A percentile compares a stretch with the other conserved stretches of the same genome.
Evolutionary conservation across 1,284 basidiomycete species (phyloP).

Genomic region (Polyporus tsugae): DNA sequence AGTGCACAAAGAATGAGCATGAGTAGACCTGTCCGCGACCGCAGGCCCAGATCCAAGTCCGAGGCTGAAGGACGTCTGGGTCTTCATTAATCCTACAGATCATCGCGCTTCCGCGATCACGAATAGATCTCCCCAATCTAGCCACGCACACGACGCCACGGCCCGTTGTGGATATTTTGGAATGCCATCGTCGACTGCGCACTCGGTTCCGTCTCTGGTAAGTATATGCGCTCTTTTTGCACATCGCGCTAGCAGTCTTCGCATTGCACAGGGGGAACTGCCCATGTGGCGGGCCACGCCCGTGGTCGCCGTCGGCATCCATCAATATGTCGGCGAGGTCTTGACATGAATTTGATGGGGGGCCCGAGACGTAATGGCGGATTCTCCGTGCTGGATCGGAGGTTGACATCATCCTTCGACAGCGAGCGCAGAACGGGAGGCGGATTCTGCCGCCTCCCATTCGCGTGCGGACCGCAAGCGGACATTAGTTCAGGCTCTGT

Average conservation of each 20-base stretch:
- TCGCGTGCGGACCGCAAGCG: constrained; percentile 4
- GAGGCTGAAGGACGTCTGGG: neutral
- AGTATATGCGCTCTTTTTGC: neutral
- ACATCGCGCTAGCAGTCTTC: neutral
- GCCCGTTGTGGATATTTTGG: neutral
- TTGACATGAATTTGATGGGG: constrained; percentile 1
- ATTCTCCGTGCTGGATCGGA: constrained; percentile 33
- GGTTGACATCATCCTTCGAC: constrained; percentile 32
- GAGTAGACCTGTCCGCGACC: neutral
- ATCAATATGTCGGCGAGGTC: neutral
- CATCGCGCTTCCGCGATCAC: constrained; percentile 3
- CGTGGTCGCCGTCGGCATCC: neutral
- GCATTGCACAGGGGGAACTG: neutral
- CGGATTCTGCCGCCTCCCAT: constrained; percentile 13
- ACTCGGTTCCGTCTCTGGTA: neutral
- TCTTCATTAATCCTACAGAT: neutral
- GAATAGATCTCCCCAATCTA: constrained; percentile 6
- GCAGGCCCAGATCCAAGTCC: neutral
- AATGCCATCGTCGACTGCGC: neutral
- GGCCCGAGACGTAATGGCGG: neutral
- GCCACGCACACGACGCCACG: neutral
- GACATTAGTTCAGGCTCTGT: constrained; percentile 1
- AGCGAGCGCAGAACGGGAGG: constrained; percentile 8
- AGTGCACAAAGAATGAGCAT: neutral
- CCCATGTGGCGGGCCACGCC: neutral